A percentile compares a stretch with the other conserved stretches of the same genome.
These are phyloP conservation scores for Podospora conica DNA, from an alignment of 495 filamentous ascomycete species.

Conservation along the genomic window DNA sequence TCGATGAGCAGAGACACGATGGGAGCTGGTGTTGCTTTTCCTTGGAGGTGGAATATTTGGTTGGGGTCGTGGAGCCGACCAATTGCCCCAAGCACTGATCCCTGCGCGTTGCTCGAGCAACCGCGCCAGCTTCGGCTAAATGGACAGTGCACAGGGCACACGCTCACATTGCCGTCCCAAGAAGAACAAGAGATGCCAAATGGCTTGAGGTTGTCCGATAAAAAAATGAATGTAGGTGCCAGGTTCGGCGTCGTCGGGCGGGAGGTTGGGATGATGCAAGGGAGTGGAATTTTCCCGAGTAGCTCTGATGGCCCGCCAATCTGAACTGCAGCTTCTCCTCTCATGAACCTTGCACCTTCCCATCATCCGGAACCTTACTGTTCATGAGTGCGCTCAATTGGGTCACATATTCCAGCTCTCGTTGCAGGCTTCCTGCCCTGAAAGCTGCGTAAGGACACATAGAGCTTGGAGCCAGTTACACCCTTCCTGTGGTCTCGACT, in stretches of 20 bases:
- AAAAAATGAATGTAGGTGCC: background rate
- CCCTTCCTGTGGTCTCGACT: background rate
- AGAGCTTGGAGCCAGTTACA: background rate
- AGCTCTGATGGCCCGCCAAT: background rate
- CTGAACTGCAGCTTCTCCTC: background rate
- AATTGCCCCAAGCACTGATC: background rate
- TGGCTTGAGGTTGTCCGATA: background rate
- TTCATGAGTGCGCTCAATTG: background rate
- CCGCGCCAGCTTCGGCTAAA: conserved; percentile 9
- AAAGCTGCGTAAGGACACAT: background rate
- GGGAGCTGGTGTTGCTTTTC: conserved; percentile 16
- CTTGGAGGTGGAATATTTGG: conserved; percentile 22
- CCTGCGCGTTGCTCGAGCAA: conserved; percentile 24
- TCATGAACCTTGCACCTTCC: background rate
- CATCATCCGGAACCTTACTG: background rate
- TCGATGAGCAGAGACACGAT: background rate
- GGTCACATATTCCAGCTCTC: background rate
- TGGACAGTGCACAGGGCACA: background rate
- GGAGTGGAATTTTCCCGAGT: background rate
- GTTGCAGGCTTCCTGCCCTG: background rate
- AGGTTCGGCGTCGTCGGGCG: background rate
- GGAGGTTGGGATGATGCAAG: background rate
- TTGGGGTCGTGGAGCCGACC: conserved; percentile 23
- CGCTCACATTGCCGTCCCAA: background rate
- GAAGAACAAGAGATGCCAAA: background rate